These are phyloP conservation scores for Leccinum insolens DNA, from an alignment of 1,284 basidiomycete genomes.

Conservation along the genomic window DNA sequence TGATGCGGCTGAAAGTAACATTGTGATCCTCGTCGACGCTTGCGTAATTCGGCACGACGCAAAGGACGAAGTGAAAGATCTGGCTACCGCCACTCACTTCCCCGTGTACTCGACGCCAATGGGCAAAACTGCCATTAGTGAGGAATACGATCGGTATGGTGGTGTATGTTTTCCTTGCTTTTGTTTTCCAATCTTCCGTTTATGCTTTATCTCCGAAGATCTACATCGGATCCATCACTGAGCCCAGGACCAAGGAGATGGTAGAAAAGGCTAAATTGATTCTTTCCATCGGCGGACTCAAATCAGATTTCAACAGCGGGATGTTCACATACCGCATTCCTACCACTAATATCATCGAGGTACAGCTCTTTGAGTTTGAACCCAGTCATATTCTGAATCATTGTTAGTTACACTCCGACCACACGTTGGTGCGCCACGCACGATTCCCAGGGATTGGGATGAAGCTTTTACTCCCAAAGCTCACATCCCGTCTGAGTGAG, in stretches of 20 bases:
- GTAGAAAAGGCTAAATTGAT: constrained; percentile 87
- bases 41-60: constrained; percentile 85
- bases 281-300: constrained; percentile 79
- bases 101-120: constrained; percentile 85
- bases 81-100: constrained; percentile 73
- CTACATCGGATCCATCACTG: constrained; percentile 81
- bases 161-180: constrained; percentile 53
- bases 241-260: constrained; percentile 70
- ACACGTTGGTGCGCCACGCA: constrained; percentile 70
- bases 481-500: constrained; percentile 56
- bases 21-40: constrained; percentile 86
- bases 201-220: constrained; percentile 47
- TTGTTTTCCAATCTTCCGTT: constrained; percentile 10
- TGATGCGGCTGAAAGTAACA: constrained; percentile 61
- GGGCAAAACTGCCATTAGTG: constrained; percentile 86
- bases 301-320: constrained; percentile 91
- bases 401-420: constrained; percentile 79
- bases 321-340: constrained; percentile 80
- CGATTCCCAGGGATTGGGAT: constrained; percentile 67
- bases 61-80: constrained; percentile 65
- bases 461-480: constrained; percentile 72
- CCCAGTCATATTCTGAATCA: constrained; percentile 6
- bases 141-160: constrained; percentile 84
- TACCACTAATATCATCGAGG: constrained; percentile 62
- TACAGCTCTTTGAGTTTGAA: constrained; percentile 26